These are phyloP conservation scores for Colletotrichum tabaci DNA, from an alignment of 2,329 filamentous ascomycete genomes.

Conservation along the genomic window DNA sequence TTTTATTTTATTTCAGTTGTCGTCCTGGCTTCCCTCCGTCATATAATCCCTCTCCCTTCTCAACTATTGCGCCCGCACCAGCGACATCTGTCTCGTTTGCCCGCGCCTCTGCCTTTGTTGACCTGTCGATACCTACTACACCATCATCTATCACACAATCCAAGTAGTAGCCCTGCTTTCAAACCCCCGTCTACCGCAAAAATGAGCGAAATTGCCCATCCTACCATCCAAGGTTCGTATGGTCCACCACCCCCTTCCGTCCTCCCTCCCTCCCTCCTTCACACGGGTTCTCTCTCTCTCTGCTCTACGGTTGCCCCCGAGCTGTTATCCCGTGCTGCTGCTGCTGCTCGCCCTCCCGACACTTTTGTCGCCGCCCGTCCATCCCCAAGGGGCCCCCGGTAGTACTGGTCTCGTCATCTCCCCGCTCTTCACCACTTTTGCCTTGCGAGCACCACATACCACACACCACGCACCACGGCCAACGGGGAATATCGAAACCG, in stretches of 20 bases:
- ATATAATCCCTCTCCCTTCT: conserved; percentile 29
- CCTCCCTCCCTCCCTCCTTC: conserved; percentile 9
- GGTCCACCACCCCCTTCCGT: conserved; percentile 28
- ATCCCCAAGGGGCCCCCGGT: conserved; percentile 17
- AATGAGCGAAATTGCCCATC: conserved; percentile 71
- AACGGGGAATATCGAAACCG: conserved; percentile 11
- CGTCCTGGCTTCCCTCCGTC: conserved; percentile 33
- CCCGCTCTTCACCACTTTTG: conserved; percentile 18
- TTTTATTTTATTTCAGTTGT: neutral
- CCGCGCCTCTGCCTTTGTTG: conserved; percentile 27
- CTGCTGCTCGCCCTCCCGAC: conserved; percentile 7
- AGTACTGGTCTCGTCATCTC: conserved; percentile 18
- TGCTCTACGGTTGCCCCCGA: conserved; percentile 1
- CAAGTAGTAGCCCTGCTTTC: conserved; percentile 22
- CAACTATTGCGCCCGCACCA: conserved; percentile 26
- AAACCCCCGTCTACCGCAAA: conserved; percentile 45
- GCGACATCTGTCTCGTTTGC: conserved; percentile 12
- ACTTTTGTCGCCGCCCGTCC: neutral
- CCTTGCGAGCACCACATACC: neutral
- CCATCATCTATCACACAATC: conserved; percentile 1
- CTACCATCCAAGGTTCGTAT: conserved; percentile 71
- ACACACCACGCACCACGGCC: neutral
- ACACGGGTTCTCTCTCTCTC: neutral
- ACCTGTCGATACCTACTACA: conserved; percentile 33
- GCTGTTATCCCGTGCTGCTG: neutral